Conservation (phyloP, 176 grass and related monocot genomes). For the Oryza glumipatula region DNA sequence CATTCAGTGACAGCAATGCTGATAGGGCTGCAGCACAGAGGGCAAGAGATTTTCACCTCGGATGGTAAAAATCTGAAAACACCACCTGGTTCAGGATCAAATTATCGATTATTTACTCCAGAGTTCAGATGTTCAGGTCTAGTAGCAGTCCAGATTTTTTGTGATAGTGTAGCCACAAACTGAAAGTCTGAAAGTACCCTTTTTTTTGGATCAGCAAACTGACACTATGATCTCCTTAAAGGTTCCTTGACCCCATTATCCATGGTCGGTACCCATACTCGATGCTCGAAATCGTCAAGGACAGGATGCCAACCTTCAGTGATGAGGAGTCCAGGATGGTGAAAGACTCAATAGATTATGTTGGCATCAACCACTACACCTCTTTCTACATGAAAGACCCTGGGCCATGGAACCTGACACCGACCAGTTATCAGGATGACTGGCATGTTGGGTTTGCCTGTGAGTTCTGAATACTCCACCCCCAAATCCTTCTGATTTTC, state of each 20-base stretch:
- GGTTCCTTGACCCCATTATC: conserved; percentile 70
- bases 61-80: conserved; percentile 60
- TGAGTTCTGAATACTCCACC: conserved; percentile 35
- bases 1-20: conserved; percentile 57
- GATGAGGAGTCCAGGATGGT: conserved; percentile 69
- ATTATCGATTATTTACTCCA: not conserved
- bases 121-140: not conserved
- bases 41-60: conserved; percentile 90
- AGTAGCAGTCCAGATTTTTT: no score
- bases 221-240: not conserved
- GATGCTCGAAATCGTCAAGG: conserved; percentile 73
- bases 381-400: conserved; percentile 74
- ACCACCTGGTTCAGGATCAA: not conserved
- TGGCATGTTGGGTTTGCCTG: conserved; percentile 73
- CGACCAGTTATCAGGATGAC: conserved; percentile 69
- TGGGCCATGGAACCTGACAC: conserved; percentile 44
- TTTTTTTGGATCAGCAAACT: not conserved
- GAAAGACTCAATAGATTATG: conserved; percentile 82
- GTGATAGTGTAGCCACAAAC: no score
- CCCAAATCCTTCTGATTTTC: conserved; percentile 8
- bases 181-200: not conserved
- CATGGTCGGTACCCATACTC: conserved; percentile 67
- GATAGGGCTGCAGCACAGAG: conserved; percentile 80
- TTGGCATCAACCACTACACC: conserved; percentile 93
- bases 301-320: conserved; percentile 79